phyloP scores from a whole-genome alignment of 345 rosid species.

The Boechera stricta region DNA sequence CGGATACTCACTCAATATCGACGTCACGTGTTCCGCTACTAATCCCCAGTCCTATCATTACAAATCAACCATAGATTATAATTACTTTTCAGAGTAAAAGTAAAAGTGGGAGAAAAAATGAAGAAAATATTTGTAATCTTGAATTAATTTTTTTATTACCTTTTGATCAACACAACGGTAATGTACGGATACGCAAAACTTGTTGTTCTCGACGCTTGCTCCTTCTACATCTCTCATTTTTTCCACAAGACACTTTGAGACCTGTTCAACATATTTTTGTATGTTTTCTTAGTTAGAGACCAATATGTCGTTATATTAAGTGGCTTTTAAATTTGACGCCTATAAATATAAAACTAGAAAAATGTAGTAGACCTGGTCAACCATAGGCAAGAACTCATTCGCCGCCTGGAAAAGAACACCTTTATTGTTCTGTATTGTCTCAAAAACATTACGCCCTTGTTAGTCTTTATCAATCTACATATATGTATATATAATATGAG shows the following conservation, averaged over 20 bases:
- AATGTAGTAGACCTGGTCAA: conserved; percentile 58
- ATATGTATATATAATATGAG: neutral
- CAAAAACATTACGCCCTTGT: neutral
- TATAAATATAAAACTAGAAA: neutral
- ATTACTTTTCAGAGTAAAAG: no score
- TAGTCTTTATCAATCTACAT: neutral
- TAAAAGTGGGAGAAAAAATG: neutral
- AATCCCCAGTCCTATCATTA: conserved; percentile 64
- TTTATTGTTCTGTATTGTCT: conserved; percentile 49
- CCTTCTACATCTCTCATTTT: conserved; percentile 67
- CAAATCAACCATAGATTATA: neutral
- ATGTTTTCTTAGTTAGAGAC: neutral
- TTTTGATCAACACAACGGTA: conserved; percentile 85
- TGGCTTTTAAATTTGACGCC: conserved; percentile 8
- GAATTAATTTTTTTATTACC: conserved; percentile 40
- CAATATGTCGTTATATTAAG: neutral
- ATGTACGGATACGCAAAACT: conserved; percentile 87
- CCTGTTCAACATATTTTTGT: conserved; percentile 43
- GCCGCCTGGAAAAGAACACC: conserved; percentile 79
- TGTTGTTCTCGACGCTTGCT: conserved; percentile 82
- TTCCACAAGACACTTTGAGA: conserved; percentile 51
- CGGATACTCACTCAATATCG: conserved; percentile 66
- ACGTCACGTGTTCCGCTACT: conserved; percentile 63
- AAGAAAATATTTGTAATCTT: neutral
- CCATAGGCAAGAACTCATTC: conserved; percentile 82